phyloP scores from a whole-genome alignment of 768 basidiomycete species.

The Sarcodon sp. region DNA sequence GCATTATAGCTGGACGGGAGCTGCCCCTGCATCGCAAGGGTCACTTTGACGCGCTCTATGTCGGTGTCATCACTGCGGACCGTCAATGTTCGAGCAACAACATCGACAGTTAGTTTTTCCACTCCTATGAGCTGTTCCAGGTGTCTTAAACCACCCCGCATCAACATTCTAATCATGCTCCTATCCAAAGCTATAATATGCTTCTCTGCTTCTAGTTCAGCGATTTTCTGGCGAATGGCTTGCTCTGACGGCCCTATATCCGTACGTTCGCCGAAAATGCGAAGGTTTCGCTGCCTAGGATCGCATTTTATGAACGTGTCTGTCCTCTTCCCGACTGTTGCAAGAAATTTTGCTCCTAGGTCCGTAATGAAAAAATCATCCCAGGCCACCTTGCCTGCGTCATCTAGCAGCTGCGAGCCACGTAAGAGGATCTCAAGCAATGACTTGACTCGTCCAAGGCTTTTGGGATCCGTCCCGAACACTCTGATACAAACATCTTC shows the following conservation, averaged over 20 bases:
- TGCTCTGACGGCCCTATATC: conserved; percentile 1
- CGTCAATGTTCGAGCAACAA: conserved; percentile 26
- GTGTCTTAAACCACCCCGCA: conserved; percentile 23
- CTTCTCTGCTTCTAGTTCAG: conserved; percentile 22
- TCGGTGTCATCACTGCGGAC: conserved; percentile 22
- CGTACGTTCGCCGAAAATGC: conserved; percentile 23
- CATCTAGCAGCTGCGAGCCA: conserved; percentile 23
- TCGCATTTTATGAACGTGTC: conserved; percentile 27
- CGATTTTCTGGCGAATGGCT: conserved; percentile 15
- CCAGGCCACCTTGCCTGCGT: conserved; percentile 23
- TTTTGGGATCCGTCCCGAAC: conserved; percentile 19
- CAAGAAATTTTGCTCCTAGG: conserved; percentile 25
- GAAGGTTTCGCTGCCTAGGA: conserved; percentile 21
- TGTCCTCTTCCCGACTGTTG: conserved; percentile 21
- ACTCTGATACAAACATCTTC: conserved; percentile 25
- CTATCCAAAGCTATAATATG: conserved; percentile 23
- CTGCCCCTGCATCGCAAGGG: too few species aligned
- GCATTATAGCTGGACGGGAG: too few species aligned
- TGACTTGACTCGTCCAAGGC: conserved; percentile 22
- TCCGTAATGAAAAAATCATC: conserved; percentile 32
- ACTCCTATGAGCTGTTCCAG: conserved; percentile 10
- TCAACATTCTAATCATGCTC: conserved; percentile 20
- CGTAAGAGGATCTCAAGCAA: conserved; percentile 24
- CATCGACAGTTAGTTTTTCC: conserved; percentile 37
- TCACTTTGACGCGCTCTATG: not conserved